Conservation (phyloP, 257 asterid species). For the Linaria vulgaris region DNA sequence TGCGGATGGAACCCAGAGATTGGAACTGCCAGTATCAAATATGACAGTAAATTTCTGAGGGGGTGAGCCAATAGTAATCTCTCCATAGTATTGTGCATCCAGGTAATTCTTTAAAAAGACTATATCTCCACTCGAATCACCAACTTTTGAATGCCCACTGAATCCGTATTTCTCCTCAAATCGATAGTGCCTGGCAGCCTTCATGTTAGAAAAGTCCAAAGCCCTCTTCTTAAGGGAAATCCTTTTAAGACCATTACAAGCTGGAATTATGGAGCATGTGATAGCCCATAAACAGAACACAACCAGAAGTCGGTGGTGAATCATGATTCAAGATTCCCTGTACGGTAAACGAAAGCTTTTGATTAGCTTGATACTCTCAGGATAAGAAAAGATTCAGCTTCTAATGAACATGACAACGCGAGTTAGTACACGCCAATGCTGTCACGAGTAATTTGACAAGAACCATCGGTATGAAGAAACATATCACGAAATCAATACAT, state of each 20-base stretch:
- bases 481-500: no score
- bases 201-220: conserved; percentile 45
- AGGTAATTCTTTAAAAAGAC: conserved; percentile 73
- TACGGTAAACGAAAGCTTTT: neutral
- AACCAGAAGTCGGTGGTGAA: conserved; percentile 34
- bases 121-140: conserved; percentile 48
- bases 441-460: no score
- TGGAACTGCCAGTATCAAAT: conserved; percentile 96
- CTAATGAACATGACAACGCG: neutral
- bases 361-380: conserved; percentile 4
- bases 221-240: conserved; percentile 66
- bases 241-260: conserved; percentile 60
- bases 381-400: neutral
- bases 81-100: conserved; percentile 96
- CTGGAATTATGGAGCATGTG: conserved; percentile 48
- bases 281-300: conserved; percentile 50
- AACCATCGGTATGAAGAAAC: no score
- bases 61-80: conserved; percentile 83
- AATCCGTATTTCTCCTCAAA: conserved; percentile 36
- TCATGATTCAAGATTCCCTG: conserved; percentile 62
- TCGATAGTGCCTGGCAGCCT: conserved; percentile 53
- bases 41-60: conserved; percentile 86
- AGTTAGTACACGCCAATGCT: no score
- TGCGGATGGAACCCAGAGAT: conserved; percentile 96
- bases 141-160: conserved; percentile 37